phyloP scores from a whole-genome alignment of 345 rosid genomes.

The Bruguiera parviflora region DNA sequence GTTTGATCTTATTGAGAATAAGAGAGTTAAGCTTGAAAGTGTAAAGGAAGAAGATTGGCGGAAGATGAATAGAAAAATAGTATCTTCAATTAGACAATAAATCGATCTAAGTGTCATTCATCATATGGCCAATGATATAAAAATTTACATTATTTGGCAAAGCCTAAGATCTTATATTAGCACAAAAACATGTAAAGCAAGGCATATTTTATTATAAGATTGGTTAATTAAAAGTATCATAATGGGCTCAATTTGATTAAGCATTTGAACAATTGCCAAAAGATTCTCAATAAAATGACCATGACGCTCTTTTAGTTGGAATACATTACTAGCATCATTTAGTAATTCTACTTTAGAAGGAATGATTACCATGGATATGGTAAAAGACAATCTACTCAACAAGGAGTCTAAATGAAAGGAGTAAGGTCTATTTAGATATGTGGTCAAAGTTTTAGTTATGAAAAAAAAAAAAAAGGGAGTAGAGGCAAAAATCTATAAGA shows the following conservation, averaged over 20 bases:
- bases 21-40: not conserved
- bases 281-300: no score
- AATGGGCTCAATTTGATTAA: no score
- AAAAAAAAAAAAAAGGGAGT: not conserved
- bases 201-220: no score
- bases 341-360: not conserved
- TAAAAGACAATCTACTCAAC: not conserved
- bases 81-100: not conserved
- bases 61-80: not conserved
- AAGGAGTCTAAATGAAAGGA: not conserved
- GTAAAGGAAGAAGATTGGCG: not conserved
- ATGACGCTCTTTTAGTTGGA: slow-evolving; percentile 1
- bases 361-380: not conserved
- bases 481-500: not conserved
- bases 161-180: not conserved
- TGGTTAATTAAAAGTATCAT: no score
- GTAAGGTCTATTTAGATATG: no score
- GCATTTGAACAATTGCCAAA: not conserved
- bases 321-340: slow-evolving; percentile 4
- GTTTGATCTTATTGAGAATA: slow-evolving; percentile 6
- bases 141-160: not conserved
- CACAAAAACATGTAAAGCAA: fast-evolving
- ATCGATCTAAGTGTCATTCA: not conserved
- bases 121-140: not conserved
- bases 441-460: not conserved